Evolutionary conservation across 176 grass and related monocot genomes (phyloP).

Genomic region (Puya raimondii): DNA sequence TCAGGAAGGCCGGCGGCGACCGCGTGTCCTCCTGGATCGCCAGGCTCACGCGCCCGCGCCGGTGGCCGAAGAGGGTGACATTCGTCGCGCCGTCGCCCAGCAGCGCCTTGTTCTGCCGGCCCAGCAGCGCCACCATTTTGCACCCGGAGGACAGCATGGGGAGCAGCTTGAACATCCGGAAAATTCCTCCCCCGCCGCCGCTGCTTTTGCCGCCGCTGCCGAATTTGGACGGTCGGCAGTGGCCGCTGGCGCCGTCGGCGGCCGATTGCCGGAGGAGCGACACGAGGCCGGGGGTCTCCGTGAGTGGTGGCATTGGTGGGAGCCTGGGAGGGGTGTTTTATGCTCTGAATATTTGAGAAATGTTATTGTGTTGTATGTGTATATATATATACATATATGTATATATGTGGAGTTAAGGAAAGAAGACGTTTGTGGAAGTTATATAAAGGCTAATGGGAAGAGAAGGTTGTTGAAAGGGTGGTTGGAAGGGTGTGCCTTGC

Average conservation of each 20-base stretch:
- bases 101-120: slow-evolving; percentile 51
- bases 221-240: slow-evolving; percentile 19
- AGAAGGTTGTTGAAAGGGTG: slow-evolving; percentile 23
- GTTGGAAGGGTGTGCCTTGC: slow-evolving; percentile 18
- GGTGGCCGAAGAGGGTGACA: slow-evolving; percentile 71
- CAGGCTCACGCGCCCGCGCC: slow-evolving; percentile 59
- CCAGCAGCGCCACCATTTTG: slow-evolving; percentile 88
- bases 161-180: slow-evolving; percentile 89
- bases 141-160: slow-evolving; percentile 90
- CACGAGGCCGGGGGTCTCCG: slow-evolving; percentile 45
- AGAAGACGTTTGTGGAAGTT: slow-evolving; percentile 12
- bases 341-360: no score
- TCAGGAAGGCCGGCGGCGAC: slow-evolving; percentile 67
- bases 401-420: slow-evolving; percentile 14
- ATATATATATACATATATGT: neutral
- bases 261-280: slow-evolving; percentile 55
- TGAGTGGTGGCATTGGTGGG: slow-evolving; percentile 53
- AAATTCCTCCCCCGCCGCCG: slow-evolving; percentile 33
- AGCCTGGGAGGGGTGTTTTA: neutral
- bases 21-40: slow-evolving; percentile 92
- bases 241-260: slow-evolving; percentile 27
- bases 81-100: slow-evolving; percentile 70
- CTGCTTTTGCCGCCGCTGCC: slow-evolving; percentile 4
- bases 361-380: neutral
- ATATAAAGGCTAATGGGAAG: neutral